Conservation (phyloP, 202 grass and related monocot species). For the Hordeum pubiflorum region DNA sequence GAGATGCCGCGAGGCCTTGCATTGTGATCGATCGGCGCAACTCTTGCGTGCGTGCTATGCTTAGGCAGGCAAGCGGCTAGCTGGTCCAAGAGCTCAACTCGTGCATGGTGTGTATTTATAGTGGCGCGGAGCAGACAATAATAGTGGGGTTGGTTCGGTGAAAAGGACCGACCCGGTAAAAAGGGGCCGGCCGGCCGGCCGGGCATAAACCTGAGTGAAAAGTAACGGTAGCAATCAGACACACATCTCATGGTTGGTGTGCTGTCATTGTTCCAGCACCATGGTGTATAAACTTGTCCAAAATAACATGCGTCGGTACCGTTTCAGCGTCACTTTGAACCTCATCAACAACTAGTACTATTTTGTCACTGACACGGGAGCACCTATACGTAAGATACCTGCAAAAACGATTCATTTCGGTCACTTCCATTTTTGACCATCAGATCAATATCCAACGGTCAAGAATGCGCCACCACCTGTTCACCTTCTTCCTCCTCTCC, state of each 20-base stretch:
- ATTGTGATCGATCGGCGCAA: background rate
- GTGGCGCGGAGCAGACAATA: background rate
- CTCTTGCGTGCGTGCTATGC: background rate
- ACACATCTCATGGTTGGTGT: background rate
- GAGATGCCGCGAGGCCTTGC: background rate
- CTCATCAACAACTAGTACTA: background rate
- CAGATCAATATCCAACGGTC: too few species aligned
- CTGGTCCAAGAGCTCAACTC: background rate
- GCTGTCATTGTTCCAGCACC: background rate
- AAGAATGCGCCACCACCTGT: too few species aligned
- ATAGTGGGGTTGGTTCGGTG: background rate
- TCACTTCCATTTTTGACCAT: too few species aligned
- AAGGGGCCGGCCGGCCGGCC: too few species aligned
- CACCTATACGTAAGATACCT: too few species aligned
- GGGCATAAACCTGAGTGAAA: background rate
- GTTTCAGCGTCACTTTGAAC: background rate
- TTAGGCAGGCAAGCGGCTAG: background rate
- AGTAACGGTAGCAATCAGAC: background rate
- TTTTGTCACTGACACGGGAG: too few species aligned
- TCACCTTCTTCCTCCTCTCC: too few species aligned
- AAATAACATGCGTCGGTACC: background rate
- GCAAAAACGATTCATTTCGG: too few species aligned
- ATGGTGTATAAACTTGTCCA: background rate
- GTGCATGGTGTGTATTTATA: background rate
- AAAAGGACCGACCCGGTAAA: background rate